A percentile compares a stretch with the other conserved stretches of the same genome.
Evolutionary conservation across 164 flowering plant species (phyloP).

Genomic region (Malania oleifera): DNA sequence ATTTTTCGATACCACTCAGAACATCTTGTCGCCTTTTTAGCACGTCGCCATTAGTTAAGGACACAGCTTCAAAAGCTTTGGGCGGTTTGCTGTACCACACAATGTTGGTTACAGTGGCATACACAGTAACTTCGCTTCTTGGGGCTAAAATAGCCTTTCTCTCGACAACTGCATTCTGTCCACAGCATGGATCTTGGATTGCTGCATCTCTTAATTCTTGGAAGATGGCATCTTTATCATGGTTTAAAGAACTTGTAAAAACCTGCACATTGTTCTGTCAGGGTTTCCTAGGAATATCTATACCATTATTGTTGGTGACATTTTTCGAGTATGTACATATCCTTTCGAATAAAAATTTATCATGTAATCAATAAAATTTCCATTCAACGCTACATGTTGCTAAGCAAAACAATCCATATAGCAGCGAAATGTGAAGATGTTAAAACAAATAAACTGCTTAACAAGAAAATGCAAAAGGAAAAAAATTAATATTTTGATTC

Average conservation of each 20-base stretch:
- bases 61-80: constrained; percentile 19
- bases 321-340: no score
- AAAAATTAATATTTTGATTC: neutral
- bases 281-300: no score
- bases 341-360: no score
- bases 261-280: constrained; percentile 34
- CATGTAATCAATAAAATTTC: no score
- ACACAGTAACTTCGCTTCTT: constrained; percentile 39
- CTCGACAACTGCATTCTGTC: constrained; percentile 52
- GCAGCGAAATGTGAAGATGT: no score
- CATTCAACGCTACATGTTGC: no score
- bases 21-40: constrained; percentile 32
- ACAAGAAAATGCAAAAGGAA: no score
- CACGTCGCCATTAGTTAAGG: constrained; percentile 25
- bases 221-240: constrained; percentile 40
- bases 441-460: no score
- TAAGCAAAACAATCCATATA: no score
- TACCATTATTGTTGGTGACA: neutral
- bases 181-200: constrained; percentile 44
- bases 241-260: constrained; percentile 24
- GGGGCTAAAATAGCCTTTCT: constrained; percentile 32
- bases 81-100: constrained; percentile 18
- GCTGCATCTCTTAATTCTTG: constrained; percentile 50
- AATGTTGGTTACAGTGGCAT: constrained; percentile 68
- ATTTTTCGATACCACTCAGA: constrained; percentile 13